Evolutionary conservation across 2,329 filamentous ascomycete species (phyloP).

Genomic region (Xylariaceae sp.): DNA sequence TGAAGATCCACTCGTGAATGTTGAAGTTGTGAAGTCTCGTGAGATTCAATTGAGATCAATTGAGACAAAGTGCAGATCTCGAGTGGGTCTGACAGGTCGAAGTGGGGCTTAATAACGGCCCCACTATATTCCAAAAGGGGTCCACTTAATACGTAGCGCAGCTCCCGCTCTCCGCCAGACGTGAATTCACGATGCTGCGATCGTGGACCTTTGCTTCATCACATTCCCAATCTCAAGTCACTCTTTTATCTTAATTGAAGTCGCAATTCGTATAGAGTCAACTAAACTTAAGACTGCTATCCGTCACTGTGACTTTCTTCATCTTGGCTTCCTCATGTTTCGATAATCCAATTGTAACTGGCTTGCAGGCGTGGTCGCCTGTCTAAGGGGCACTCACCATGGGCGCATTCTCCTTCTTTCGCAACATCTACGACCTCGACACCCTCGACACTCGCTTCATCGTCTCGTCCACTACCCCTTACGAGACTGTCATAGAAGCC

Average conservation of each 20-base stretch:
- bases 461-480: constrained; percentile 62
- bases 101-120: too few species aligned
- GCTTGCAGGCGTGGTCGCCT: constrained; percentile 20
- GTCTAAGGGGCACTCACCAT: constrained; percentile 30
- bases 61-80: too few species aligned
- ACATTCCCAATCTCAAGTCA: neutral
- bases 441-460: constrained; percentile 61
- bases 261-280: neutral
- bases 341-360: constrained; percentile 6
- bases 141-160: too few species aligned
- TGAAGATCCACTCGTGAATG: too few species aligned
- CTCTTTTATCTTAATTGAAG: constrained; percentile 1
- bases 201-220: neutral
- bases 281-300: neutral
- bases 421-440: constrained; percentile 58
- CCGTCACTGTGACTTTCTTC: neutral
- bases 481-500: constrained; percentile 52
- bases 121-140: too few species aligned
- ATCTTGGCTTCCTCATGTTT: constrained; percentile 16
- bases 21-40: too few species aligned
- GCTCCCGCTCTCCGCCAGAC: too few species aligned
- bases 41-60: too few species aligned
- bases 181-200: too few species aligned
- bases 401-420: constrained; percentile 34
- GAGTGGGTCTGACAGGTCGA: too few species aligned